These are phyloP conservation scores for Tilletia caries DNA, from an alignment of 1,284 basidiomycete genomes.

Conservation along the genomic window DNA sequence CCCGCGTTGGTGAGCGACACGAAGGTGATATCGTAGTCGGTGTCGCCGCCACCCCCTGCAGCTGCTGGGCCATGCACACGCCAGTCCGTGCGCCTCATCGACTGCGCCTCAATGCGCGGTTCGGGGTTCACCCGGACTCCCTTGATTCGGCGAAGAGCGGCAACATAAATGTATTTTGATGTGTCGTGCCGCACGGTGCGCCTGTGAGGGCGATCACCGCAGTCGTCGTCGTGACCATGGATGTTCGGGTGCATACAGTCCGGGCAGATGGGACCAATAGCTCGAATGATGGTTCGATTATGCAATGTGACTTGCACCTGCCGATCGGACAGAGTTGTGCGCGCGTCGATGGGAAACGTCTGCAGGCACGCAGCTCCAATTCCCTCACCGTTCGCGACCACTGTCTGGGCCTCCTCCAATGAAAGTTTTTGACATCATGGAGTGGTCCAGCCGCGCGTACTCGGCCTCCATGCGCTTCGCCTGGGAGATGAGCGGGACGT, in stretches of 20 bases:
- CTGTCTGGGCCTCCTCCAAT: background rate
- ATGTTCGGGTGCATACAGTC: background rate
- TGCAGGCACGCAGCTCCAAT: background rate
- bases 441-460: background rate
- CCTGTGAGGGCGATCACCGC: constrained; percentile 9
- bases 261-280: background rate
- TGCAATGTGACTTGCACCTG: background rate
- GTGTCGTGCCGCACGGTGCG: constrained; percentile 1
- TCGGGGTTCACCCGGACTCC: background rate
- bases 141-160: background rate
- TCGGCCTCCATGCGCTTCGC: background rate
- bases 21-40: background rate
- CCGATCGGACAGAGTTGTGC: background rate
- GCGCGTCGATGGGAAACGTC: background rate
- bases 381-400: background rate
- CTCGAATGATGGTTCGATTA: background rate
- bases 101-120: background rate
- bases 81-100: background rate
- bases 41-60: background rate
- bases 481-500: background rate
- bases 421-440: background rate
- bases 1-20: background rate
- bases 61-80: background rate
- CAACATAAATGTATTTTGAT: background rate
- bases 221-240: constrained; percentile 5